Conservation (phyloP, 169 alveolate species). For the Cryptosporidium bovis region DNA sequence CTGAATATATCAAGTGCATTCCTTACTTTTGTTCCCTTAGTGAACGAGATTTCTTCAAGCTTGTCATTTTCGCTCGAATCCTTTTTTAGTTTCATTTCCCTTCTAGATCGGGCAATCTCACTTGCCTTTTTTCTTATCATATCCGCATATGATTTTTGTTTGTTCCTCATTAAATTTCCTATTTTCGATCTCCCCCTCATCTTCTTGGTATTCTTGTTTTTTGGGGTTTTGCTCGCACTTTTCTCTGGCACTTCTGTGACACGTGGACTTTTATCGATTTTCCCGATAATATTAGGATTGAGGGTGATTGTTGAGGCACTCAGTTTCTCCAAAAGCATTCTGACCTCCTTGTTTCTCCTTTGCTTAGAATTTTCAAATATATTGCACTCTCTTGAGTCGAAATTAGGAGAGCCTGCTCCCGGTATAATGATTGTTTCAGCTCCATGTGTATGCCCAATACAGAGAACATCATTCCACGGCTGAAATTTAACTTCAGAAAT, state of each 20-base stretch:
- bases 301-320: slow-evolving; percentile 92
- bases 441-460: slow-evolving; percentile 91
- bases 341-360: slow-evolving; percentile 90
- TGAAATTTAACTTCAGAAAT: slow-evolving; percentile 87
- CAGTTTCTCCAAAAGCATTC: slow-evolving; percentile 90
- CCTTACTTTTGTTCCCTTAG: slow-evolving; percentile 3
- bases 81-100: slow-evolving; percentile 23
- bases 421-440: slow-evolving; percentile 92
- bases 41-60: background rate
- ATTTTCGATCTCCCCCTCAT: slow-evolving; percentile 69
- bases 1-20: slow-evolving; percentile 59
- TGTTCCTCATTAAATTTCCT: slow-evolving; percentile 20
- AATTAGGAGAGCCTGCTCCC: slow-evolving; percentile 94
- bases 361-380: slow-evolving; percentile 89
- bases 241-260: slow-evolving; percentile 83
- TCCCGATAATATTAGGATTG: slow-evolving; percentile 88
- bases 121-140: slow-evolving; percentile 49
- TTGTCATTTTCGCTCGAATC: background rate
- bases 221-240: slow-evolving; percentile 41
- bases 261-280: slow-evolving; percentile 84
- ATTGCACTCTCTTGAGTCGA: slow-evolving; percentile 89
- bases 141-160: slow-evolving; percentile 31
- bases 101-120: slow-evolving; percentile 11
- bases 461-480: slow-evolving; percentile 94
- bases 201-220: slow-evolving; percentile 24